Evolutionary conservation across 352 stramenopile species (phyloP).

Genomic region (Pythium coloratum): DNA sequence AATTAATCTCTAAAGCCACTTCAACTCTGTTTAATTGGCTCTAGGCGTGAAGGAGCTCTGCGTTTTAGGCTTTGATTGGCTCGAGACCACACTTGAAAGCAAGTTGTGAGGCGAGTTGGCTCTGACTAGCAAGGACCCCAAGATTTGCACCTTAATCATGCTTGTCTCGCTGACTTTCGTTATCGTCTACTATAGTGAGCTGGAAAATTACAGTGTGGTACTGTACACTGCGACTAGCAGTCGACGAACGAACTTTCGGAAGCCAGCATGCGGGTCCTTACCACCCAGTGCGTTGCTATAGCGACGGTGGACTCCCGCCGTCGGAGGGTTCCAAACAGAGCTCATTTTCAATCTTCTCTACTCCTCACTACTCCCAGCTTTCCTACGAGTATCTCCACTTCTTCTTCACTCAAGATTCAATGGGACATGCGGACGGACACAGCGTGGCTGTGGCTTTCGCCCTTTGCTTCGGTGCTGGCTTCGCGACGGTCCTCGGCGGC

Average conservation of each 20-base stretch:
- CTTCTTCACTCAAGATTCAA: not conserved
- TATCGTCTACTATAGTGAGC: not conserved
- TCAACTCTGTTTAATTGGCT: not conserved
- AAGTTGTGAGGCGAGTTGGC: not conserved
- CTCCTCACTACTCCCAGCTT: not conserved
- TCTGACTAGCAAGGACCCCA: not conserved
- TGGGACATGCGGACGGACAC: slow-evolving; percentile 1
- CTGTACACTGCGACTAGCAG: not conserved
- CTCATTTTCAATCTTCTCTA: slow-evolving; percentile 5
- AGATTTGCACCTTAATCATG: not conserved
- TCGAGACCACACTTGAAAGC: too few species aligned
- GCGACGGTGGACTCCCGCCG: too few species aligned
- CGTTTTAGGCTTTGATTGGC: not conserved
- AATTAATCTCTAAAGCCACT: not conserved
- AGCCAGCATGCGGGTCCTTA: too few species aligned
- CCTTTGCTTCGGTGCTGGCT: slow-evolving; percentile 39
- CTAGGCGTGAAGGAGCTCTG: not conserved
- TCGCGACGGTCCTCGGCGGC: slow-evolving; percentile 46
- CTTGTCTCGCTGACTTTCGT: not conserved
- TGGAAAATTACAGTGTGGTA: not conserved
- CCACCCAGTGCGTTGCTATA: too few species aligned
- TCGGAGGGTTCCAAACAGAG: not conserved
- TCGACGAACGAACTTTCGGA: not conserved
- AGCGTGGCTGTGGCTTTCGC: slow-evolving; percentile 36
- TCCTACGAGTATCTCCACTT: not conserved